Base-by-base conservation (phyloP, 169 alveolate genomes). In the Eimeria necatrix region DNA sequence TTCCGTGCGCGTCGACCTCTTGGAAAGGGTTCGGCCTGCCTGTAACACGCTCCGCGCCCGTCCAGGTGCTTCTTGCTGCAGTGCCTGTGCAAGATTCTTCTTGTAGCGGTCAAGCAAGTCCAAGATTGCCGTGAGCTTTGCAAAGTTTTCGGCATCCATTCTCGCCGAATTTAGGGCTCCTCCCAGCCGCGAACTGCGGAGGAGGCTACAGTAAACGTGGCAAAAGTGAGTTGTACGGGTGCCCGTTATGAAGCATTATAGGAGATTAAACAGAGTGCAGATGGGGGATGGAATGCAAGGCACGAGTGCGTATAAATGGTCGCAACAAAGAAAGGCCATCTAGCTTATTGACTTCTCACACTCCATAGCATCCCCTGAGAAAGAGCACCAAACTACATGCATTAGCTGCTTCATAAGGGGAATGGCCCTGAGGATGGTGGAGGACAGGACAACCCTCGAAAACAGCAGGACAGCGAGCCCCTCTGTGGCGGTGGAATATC, bases 71-170 rank as follows among this genome's bases (percentile, higher is more conserved):
- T 84, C 92, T 51, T 56, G 81, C 80, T 84, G 92, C 61, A 84
- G 59, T 20, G 92, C 92, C 80, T 84, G 92, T 32, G 92, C 32
- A 6, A 84, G 78, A 60, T 53, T 56, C 80, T 91, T 87, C 53
- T 76, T 91, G 90, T 60, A 60, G 84, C 90, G 95, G 59, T 91
- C 95, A 18, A 91, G 91, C 53, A 91, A 64, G 52, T 91, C 95
- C 32, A 91, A 60, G 64, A 91, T 91, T 24, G 95, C 59, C 32
- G 90, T 76, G 56, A 91, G 91, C 71, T 91, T 91, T 14, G 81
- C 74, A 60, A 91, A 91, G 64, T 91, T 91, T 4, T 91, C 95
- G 68, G 95, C 90, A 20, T 91, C 91, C 95, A 91, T 91, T 32
- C 64, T 91, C 18, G 61, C 92, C 51, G 48, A 41, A 6, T 84